Percentiles rank a stretch among this genome's conserved stretches.
Evolutionary conservation across 1,139 yeast species (phyloP).

Genomic region (Debaryomyces udenii): DNA sequence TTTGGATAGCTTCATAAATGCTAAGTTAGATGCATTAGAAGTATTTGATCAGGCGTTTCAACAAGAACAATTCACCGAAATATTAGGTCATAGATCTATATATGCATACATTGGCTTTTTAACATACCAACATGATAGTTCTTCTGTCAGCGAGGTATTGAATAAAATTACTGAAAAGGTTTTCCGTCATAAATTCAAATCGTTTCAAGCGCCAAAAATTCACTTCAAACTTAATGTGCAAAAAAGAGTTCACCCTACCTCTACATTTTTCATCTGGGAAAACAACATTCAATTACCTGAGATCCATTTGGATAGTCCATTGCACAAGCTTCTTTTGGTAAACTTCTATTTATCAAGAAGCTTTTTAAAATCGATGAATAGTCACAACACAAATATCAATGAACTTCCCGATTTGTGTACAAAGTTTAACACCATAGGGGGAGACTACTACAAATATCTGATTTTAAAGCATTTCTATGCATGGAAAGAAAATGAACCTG

Average conservation of each 20-base stretch:
- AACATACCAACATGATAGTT: neutral
- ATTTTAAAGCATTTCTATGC: constrained; percentile 13
- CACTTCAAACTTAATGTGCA: constrained; percentile 1
- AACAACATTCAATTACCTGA: constrained; percentile 7
- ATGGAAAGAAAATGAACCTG: neutral
- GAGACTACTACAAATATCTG: constrained; percentile 19
- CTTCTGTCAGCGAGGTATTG: neutral
- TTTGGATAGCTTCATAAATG: constrained; percentile 18
- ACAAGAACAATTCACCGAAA: neutral
- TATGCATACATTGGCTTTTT: constrained; percentile 5
- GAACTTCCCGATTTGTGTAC: constrained; percentile 16
- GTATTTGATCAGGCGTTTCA: constrained; percentile 10
- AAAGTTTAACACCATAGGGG: constrained; percentile 22
- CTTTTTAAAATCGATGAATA: constrained; percentile 12
- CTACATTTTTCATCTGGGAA: constrained; percentile 8
- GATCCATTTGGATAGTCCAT: neutral
- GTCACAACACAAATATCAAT: constrained; percentile 9
- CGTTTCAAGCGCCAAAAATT: constrained; percentile 5
- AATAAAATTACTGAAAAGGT: constrained; percentile 1
- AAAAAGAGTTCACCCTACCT: neutral
- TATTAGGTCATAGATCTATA: neutral
- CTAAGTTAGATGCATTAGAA: constrained; percentile 14
- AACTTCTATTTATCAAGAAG: constrained; percentile 22
- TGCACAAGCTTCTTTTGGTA: constrained; percentile 18
- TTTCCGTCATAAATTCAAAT: constrained; percentile 1